Conservation (phyloP, 2,329 filamentous ascomycete genomes). For the Cladosporium oxysporum region DNA sequence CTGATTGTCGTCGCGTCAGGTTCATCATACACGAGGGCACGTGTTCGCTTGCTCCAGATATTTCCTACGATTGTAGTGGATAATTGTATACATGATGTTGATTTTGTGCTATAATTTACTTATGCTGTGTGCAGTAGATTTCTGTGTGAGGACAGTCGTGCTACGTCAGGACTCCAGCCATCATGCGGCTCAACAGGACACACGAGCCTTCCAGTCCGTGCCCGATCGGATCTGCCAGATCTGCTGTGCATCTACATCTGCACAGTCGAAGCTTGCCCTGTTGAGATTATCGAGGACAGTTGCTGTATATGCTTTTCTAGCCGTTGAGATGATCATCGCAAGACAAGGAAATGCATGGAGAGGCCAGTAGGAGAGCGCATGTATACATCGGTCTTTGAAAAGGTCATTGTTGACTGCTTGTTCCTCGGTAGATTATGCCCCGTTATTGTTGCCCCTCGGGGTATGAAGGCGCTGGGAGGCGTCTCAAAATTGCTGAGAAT, state of each 20-base stretch:
- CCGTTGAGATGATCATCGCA: background rate
- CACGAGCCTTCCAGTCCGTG: conserved; percentile 5
- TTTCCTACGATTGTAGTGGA: background rate
- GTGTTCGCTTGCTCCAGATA: background rate
- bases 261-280: background rate
- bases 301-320: background rate
- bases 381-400: background rate
- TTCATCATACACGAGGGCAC: background rate
- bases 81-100: background rate
- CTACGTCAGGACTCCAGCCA: background rate
- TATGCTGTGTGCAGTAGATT: background rate
- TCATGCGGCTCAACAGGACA: conserved; percentile 2
- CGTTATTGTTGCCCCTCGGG: conserved; percentile 7
- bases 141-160: background rate
- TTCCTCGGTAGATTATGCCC: conserved; percentile 1
- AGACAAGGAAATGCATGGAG: background rate
- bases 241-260: conserved; percentile 1
- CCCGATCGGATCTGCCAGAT: conserved; percentile 7
- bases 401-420: background rate
- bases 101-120: background rate
- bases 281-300: background rate
- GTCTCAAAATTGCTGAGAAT: background rate
- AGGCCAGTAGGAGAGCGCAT: background rate
- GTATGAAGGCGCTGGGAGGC: background rate
- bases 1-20: background rate